Base-by-base conservation (phyloP, 345 rosid genomes). In the Viola odorata region DNA sequence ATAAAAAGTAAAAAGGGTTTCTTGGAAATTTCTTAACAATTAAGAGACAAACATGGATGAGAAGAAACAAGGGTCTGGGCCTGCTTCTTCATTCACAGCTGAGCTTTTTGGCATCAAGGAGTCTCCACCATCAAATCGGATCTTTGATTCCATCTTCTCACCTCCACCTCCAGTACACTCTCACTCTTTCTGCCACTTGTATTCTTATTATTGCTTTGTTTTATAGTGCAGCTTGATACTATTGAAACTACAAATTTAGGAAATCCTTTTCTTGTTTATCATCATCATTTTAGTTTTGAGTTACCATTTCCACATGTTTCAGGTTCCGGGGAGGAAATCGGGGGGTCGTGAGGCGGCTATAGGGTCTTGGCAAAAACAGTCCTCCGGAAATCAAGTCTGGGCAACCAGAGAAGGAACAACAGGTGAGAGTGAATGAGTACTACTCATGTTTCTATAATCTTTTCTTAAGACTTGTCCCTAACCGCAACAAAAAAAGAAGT, bases 101-200 rank as follows among this genome's bases (percentile, higher is more conserved):
- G 80, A 86, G 55, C 84, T 91, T 61, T 91, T 84, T 65, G 88
- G 94, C 68, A 72, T 70, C 69, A 91, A 78, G 75, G 83, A 86
- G 55, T 62, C 81, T 37, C 67, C 79, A 23, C 72, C 86, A 5
- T 74, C 89, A 12, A 50, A 84, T n/a, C 78, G 89, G 54, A 75
- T 62, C 54, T 80, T 88, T 49, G 76, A 78, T 47, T 83, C 96
- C 47, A 84, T 91, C 55, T 84, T 88, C 56, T 73, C 89, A 58
- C 85, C 78, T 54, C 84, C 85, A 17, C 69, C 84, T 5, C 67
- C 68, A 79, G 95, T 85, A 79, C 65, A 37, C 4, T 9, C 54
- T 41, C 23, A 7, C 1, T 37, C 32, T 50, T 39, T 4, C 8
- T 7, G 13, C 7, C 32, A 16, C 14, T 48, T 48, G 5, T 16